Evolutionary conservation across 208 protist genomes (phyloP), one percentile per base, ranked within the genome.

Genomic region (Acanthamoeba lenticulata): DNA sequence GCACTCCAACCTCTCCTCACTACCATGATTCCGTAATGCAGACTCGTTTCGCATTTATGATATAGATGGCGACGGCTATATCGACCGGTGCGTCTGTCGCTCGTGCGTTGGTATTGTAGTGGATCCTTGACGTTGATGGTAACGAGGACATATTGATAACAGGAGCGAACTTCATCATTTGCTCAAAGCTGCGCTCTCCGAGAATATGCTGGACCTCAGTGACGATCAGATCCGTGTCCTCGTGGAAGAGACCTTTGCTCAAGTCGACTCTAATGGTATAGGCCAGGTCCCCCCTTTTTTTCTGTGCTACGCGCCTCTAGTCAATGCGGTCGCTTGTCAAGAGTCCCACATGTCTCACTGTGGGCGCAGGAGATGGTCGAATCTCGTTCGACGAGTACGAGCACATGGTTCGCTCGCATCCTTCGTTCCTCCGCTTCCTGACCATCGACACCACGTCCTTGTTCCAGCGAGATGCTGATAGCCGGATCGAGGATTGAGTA

Each of bases 31-130:
- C 13, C 60, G 6, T 34, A 60, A 6, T 34, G 60, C 19, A 77
- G 67, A 77, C 21, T 77, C 67, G 36, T 77, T 77, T 13, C 67
- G 67, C 34, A 77, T 77, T 34, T 77, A 77, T 34, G 67, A 77
- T 34, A 77, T 77, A 17, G 67, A 77, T 34, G 67, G 67, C 38
- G 67, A 77, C 19, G 67, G 67, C 67, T 44, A 77, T 29, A 77
- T 77, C 13, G 67, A 77, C 32, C 67, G 67, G 67, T 77, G 21
- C 67, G 38, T 65, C 47, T 52, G 47, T 5, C 47, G 47, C 47
- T 52, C 9, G 15, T 15, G 47, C 15, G 9, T 52, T 19, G n/a
- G n/a, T n/a, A n/a, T n/a, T n/a, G n/a, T n/a, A n/a, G n/a, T n/a
- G n/a, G n/a, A n/a, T n/a, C n/a, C 47, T 52, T 52, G 47, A 52